A percentile compares a stretch with the other conserved stretches of the same genome.
Evolutionary conservation across 1,284 basidiomycete genomes (phyloP).

Genomic region (Tylopilus sp.): DNA sequence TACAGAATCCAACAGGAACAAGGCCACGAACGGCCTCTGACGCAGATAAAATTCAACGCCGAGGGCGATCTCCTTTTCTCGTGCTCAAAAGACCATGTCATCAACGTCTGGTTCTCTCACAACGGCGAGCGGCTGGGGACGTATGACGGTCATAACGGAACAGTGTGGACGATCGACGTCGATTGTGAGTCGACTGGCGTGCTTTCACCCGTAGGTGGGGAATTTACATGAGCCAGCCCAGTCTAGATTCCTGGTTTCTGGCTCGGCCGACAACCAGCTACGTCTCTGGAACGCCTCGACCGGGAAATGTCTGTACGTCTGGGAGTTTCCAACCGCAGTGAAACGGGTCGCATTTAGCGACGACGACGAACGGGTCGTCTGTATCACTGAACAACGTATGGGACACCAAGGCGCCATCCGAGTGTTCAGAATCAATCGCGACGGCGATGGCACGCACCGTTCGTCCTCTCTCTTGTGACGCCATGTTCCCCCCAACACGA

Average conservation of each 20-base stretch:
- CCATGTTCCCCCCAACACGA: background rate
- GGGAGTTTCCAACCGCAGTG: slow-evolving; percentile 98
- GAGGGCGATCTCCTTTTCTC: slow-evolving; percentile 97
- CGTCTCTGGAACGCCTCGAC: slow-evolving; percentile 88
- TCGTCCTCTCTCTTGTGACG: slow-evolving; percentile 5
- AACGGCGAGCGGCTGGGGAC: slow-evolving; percentile 98
- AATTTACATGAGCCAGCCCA: slow-evolving; percentile 52
- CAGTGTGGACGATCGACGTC: slow-evolving; percentile 95
- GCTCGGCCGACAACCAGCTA: slow-evolving; percentile 88
- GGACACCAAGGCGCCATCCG: slow-evolving; percentile 85
- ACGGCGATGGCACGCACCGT: slow-evolving; percentile 77
- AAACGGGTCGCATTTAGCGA: slow-evolving; percentile 92
- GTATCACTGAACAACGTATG: slow-evolving; percentile 97
- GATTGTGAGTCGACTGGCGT: slow-evolving; percentile 65
- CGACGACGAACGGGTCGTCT: slow-evolving; percentile 82
- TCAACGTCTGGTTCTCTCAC: slow-evolving; percentile 98
- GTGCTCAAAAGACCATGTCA: slow-evolving; percentile 91
- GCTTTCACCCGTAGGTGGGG: background rate
- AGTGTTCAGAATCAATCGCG: slow-evolving; percentile 84
- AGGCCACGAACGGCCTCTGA: slow-evolving; percentile 97
- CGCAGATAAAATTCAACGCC: slow-evolving; percentile 94
- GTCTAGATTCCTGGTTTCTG: slow-evolving; percentile 85
- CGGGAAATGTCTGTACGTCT: slow-evolving; percentile 87
- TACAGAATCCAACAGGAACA: slow-evolving; percentile 13
- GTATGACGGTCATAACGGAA: slow-evolving; percentile 94